phyloP scores from a whole-genome alignment of 345 rosid genomes.

The sweet orange (Citrus sinensis) region DVS_A1.0 CM039162.1:3065001-3065500 shows the following conservation, averaged over 20 bases:
- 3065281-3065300: neutral
- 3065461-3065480: neutral
- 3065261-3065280: neutral
- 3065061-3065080: neutral
- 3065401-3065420: neutral
- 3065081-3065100: neutral
- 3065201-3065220: too few relatives aligned
- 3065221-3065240: too few relatives aligned
- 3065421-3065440: neutral
- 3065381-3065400: neutral
- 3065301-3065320: neutral
- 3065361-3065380: neutral
- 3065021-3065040: neutral
- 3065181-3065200: too few relatives aligned
- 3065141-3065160: neutral
- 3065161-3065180: too few relatives aligned
- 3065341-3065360: neutral
- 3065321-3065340: neutral
- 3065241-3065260: neutral
- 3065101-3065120: neutral
- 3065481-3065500: neutral
- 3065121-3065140: neutral
- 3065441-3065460: neutral
- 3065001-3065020: neutral
- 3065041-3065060: neutral